Evolutionary conservation across 2,329 filamentous ascomycete genomes (phyloP), one percentile per base, ranked within the genome.

Genomic region (Epicoccum sorghinum): DNA sequence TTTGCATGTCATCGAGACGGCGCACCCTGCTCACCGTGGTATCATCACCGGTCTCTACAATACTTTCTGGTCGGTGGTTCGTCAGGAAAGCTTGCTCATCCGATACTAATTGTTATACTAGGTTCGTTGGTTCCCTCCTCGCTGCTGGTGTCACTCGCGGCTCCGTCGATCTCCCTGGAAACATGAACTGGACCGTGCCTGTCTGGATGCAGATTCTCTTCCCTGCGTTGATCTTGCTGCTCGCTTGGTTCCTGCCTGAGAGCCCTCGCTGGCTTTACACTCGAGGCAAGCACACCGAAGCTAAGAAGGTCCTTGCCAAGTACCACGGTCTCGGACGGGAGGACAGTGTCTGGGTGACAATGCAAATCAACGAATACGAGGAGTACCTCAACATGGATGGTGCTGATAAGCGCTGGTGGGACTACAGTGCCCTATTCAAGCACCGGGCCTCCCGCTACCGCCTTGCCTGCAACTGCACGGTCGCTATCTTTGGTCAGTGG

Each of bases 1-100:
- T 1, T 81, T 84, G n/a, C 88, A 87, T 65, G 82, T 83, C 13
- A 82, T 85, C 39, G 86, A 89, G 68, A 78, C 86, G 51, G 80
- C 84, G 1, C 86, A 88, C 63, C 86, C 86, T 0, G 80, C 82
- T 2, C 86, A 84, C 68, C 80, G 86, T 57, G 85, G 84, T 36
- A 77, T 85, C 22, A 77, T 86, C 60, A 86, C 85, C 0, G 86
- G 84, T 37, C 79, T 87, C 59, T 84, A 79, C 68, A 83, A 82
- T 60, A 77, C 75, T 4, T 78, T 78, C 58, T 80, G 77, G 76
- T 79, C 77, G 27, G 48, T 22, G 25, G 7, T 8, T 18, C 7
- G 6, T 10, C 4, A 22, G 3, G 12, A 18, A 22, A 18, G n/a
- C 5, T 14, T 18, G 18, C 18, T 18, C 18, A 18, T 18, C 3